Percentiles rank a stretch among this genome's conserved stretches.
Conservation (phyloP, 345 rosid genomes). For the Stellera chamaejasme region DNA sequence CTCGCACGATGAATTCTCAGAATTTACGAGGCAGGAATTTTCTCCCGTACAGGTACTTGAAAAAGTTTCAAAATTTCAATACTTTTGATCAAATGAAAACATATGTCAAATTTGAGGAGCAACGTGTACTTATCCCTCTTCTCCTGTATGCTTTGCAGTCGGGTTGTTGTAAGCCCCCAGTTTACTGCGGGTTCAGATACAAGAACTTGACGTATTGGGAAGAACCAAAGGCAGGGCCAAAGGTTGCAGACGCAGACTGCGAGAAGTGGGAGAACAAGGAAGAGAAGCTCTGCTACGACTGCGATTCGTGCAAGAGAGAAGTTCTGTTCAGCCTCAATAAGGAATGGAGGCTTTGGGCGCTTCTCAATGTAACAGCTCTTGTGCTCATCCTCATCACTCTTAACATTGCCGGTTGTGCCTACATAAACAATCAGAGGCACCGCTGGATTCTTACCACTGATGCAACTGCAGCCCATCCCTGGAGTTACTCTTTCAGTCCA, state of each 20-base stretch:
- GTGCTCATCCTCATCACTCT: conserved; percentile 21
- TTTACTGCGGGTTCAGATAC: conserved; percentile 35
- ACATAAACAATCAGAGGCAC: conserved; percentile 18
- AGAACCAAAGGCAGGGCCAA: not conserved
- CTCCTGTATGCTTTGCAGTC: conserved; percentile 17
- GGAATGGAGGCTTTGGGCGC: conserved; percentile 32
- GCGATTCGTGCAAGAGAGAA: conserved; percentile 53
- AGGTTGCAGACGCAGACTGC: conserved; percentile 26
- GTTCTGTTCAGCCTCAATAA: conserved; percentile 27
- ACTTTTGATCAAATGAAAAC: too few relatives aligned
- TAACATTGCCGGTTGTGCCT: conserved; percentile 29
- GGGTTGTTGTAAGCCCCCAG: conserved; percentile 69
- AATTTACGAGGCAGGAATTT: conserved; percentile 10
- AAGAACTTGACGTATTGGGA: conserved; percentile 39
- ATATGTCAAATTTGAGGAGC: too few relatives aligned
- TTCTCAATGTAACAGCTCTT: conserved; percentile 18
- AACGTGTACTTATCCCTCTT: not conserved
- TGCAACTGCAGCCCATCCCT: too few relatives aligned
- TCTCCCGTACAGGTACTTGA: conserved; percentile 20
- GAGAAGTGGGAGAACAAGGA: conserved; percentile 41
- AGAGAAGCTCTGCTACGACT: conserved; percentile 33
- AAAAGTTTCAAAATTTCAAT: too few relatives aligned
- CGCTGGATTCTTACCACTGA: too few relatives aligned
- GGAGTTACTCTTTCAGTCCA: too few relatives aligned
- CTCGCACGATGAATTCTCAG: not conserved